Evolutionary conservation across 495 filamentous ascomycete genomes (phyloP).

Genomic region (Glonium stellatum): DNA sequence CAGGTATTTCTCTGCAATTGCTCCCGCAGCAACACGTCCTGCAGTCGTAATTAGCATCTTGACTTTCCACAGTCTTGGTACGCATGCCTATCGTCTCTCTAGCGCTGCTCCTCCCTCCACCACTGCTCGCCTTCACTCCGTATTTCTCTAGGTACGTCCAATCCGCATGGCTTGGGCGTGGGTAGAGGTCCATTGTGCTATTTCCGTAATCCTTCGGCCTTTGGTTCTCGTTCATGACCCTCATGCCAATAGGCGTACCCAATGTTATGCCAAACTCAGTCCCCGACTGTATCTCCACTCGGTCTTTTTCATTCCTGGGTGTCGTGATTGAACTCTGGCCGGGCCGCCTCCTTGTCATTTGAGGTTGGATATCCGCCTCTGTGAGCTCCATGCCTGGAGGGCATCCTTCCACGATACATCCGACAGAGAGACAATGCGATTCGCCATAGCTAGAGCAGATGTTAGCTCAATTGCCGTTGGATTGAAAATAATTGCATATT

Average conservation of each 20-base stretch:
- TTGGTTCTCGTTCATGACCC: conserved; percentile 89
- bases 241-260: conserved; percentile 83
- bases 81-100: conserved; percentile 79
- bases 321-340: conserved; percentile 89
- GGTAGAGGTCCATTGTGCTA: conserved; percentile 86
- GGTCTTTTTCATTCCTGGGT: conserved; percentile 87
- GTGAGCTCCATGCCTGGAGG: conserved; percentile 85
- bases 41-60: conserved; percentile 7
- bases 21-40: conserved; percentile 87
- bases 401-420: conserved; percentile 71
- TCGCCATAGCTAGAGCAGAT: conserved; percentile 64
- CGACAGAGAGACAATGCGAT: conserved; percentile 85
- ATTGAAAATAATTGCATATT: conserved; percentile 20
- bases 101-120: conserved; percentile 85
- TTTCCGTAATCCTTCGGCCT: conserved; percentile 88
- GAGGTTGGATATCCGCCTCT: conserved; percentile 87
- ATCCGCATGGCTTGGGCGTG: conserved; percentile 88
- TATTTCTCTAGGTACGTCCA: conserved; percentile 98
- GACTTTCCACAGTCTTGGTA: conserved; percentile 8
- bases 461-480: conserved; percentile 6
- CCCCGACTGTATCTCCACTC: conserved; percentile 86
- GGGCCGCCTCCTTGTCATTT: conserved; percentile 84
- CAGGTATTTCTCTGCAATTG: conserved; percentile 92
- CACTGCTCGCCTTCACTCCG: conserved; percentile 86
- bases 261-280: conserved; percentile 89